Conservation (phyloP, 2,329 filamentous ascomycete genomes). For the Beauveria asiatica region DNA sequence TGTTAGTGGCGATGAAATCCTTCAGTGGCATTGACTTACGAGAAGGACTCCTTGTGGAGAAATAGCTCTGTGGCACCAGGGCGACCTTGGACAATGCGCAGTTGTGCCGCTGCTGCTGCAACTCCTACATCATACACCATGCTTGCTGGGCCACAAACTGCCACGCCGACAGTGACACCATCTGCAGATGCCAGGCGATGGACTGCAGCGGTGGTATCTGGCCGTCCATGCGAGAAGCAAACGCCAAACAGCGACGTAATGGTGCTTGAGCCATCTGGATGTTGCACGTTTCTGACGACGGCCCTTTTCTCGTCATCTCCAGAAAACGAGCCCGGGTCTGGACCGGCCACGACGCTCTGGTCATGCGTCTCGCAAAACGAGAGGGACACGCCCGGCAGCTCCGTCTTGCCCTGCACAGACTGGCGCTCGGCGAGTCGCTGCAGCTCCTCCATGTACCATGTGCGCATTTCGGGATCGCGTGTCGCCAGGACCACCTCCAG, state of each 20-base stretch:
- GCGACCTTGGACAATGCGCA: slow-evolving; percentile 12
- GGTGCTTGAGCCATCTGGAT: neutral
- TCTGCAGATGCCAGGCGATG: neutral
- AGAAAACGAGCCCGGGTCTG: neutral
- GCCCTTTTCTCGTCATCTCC: neutral
- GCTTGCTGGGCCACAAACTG: slow-evolving; percentile 18
- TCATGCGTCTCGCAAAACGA: slow-evolving; percentile 10
- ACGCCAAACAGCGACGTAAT: slow-evolving; percentile 5
- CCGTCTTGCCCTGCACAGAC: neutral
- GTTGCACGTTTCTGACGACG: neutral
- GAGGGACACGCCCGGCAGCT: slow-evolving; percentile 10
- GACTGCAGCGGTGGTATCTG: slow-evolving; percentile 12
- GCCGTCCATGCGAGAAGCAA: slow-evolving; percentile 14
- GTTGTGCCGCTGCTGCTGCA: slow-evolving; percentile 16
- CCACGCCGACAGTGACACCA: slow-evolving; percentile 15
- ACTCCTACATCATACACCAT: slow-evolving; percentile 17
- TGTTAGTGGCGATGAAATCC: neutral
- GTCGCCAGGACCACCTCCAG: slow-evolving; percentile 21
- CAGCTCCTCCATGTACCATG: slow-evolving; percentile 21
- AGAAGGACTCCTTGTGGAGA: slow-evolving; percentile 20
- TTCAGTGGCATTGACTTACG: slow-evolving; percentile 9
- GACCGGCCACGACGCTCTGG: neutral
- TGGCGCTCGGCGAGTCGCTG: slow-evolving; percentile 12
- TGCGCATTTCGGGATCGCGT: slow-evolving; percentile 19
- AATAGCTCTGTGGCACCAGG: slow-evolving; percentile 16